A percentile compares a stretch with the other conserved stretches of the same genome.
Conservation (phyloP, 2,329 filamentous ascomycete species). For the Xylariaceae sp. region DNA sequence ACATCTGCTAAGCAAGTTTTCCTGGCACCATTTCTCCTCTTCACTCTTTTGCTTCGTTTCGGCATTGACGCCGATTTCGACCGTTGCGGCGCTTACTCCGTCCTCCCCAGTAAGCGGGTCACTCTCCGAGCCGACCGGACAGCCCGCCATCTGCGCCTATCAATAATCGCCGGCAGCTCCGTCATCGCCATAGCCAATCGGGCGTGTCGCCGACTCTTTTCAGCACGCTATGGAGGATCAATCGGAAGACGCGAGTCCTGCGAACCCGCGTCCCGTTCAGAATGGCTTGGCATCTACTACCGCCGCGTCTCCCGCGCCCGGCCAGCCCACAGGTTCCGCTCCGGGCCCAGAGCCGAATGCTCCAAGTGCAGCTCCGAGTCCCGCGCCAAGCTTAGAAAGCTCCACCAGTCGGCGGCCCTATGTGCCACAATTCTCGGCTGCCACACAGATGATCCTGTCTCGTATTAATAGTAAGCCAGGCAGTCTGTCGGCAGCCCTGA, state of each 20-base stretch:
- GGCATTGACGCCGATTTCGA: neutral
- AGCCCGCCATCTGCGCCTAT: neutral
- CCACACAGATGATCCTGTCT: slow-evolving; percentile 39
- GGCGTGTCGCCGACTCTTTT: neutral
- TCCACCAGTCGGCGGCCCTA: slow-evolving; percentile 30
- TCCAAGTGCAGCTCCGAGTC: slow-evolving; percentile 16
- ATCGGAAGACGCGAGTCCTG: neutral
- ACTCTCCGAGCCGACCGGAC: neutral
- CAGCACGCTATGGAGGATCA: slow-evolving; percentile 10
- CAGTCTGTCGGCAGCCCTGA: slow-evolving; percentile 34
- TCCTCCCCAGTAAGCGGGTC: neutral
- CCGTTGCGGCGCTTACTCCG: neutral
- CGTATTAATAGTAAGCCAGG: slow-evolving; percentile 34
- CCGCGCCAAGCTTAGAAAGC: slow-evolving; percentile 24
- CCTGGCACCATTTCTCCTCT: neutral
- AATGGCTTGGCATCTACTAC: slow-evolving; percentile 5
- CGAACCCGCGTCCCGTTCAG: neutral
- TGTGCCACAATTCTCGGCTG: slow-evolving; percentile 33
- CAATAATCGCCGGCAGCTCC: neutral
- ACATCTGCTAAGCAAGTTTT: neutral
- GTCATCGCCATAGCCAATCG: neutral
- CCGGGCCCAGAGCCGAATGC: slow-evolving; percentile 4
- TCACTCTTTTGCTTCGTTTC: neutral
- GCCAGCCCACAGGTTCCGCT: slow-evolving; percentile 4
- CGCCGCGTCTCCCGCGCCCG: slow-evolving; percentile 4